These are phyloP conservation scores for Chloroidium sp. DNA, from an alignment of 163 green algal species.

Conservation along the genomic window DNA sequence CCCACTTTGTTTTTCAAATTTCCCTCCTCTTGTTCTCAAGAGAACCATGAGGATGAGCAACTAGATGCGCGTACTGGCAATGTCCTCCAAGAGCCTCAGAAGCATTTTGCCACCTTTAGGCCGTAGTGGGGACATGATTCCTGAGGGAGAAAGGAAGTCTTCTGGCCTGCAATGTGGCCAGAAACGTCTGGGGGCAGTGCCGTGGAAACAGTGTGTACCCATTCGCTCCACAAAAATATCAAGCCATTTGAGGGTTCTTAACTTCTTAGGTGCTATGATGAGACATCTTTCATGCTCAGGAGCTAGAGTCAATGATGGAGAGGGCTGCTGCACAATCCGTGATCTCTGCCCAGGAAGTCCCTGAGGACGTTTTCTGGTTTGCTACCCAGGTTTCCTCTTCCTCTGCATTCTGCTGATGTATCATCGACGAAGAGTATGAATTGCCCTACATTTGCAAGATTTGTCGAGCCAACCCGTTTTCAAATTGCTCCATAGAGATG, in stretches of 20 bases:
- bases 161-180: background rate
- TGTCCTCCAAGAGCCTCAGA: no score
- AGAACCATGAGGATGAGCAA: no score
- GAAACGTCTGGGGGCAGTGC: background rate
- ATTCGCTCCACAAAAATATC: no score
- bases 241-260: no score
- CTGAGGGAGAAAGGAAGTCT: background rate
- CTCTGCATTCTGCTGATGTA: background rate
- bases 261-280: no score
- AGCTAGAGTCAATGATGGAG: conserved; percentile 46
- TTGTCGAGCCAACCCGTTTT: no score
- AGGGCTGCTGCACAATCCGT: conserved; percentile 40
- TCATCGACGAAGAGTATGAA: background rate
- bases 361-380: conserved; percentile 68
- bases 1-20: no score
- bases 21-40: no score
- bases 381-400: conserved; percentile 21
- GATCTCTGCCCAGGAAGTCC: conserved; percentile 14
- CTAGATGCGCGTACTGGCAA: no score
- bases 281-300: conserved; percentile 12
- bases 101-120: background rate
- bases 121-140: background rate
- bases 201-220: no score
- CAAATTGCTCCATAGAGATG: no score
- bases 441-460: background rate